Evolutionary conservation across 495 filamentous ascomycete genomes (phyloP), one percentile per base, ranked within the genome.

Genomic region (Melanomma pulvis-pyrius): DNA sequence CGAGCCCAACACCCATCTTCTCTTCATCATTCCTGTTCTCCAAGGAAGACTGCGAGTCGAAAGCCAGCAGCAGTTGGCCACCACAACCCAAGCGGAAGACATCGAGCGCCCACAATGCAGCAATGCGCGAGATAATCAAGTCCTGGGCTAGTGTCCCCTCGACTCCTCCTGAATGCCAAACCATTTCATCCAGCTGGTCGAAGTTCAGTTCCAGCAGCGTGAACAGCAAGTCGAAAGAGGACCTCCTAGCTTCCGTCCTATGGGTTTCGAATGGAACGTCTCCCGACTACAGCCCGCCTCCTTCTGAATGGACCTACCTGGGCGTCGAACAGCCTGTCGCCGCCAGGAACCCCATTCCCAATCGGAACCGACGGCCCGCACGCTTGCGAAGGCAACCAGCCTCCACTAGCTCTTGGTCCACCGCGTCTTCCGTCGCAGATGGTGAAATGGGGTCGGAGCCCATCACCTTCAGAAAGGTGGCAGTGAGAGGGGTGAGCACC

Each of bases 51-150:
- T 7, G 6, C 46, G 7, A 19, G 15, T 5, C 46, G 7, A 36
- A 36, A n/a, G 4, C 4, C 46, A 19, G n/a, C 46, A n/a, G 21
- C 46, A 11, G 7, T 17, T 48, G 46, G 46, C n/a, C 21, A n/a
- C 50, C 13, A 7, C 50, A 25, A 29, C 50, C 21, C 8, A 7
- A 34, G 32, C 54, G 49, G 12, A 63, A 63, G 6, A 28, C 30
- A 24, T 63, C 59, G 19, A 13, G 12, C 2, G 59, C 19, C 2
- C 61, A 57, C 25, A 64, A 64, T 36, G 52, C 41, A 44, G 36
- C 36, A 8, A 56, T 64, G 61, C 61, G 51, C 1, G 32, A 57
- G 36, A 46, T 64, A 8, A 64, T 64, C 11, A 28, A 24, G 15
- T 8, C 19, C 8, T 56, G 51, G 61, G 52, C 1, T 4, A 22